Percentiles rank a stretch among this genome's conserved stretches.
These are phyloP conservation scores for Arthrobotrys sinensis DNA, from an alignment of 2,329 filamentous ascomycete genomes.

Conservation along the genomic window DNA sequence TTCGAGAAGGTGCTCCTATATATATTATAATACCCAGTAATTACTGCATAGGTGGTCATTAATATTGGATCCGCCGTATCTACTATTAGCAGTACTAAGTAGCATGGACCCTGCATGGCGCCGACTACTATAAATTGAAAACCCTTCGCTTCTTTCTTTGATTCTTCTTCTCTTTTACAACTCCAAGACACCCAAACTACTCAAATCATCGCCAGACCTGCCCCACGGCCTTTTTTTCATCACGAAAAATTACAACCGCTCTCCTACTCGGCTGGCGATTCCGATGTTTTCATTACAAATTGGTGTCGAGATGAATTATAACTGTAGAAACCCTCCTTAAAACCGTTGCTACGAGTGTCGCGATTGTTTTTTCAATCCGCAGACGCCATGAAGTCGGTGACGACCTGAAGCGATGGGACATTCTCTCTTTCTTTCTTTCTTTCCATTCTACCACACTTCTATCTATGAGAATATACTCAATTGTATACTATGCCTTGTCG, in stretches of 20 bases:
- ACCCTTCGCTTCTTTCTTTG: conserved; percentile 65
- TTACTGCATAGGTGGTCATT: not conserved
- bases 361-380: conserved; percentile 65
- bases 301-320: conserved; percentile 77
- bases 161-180: conserved; percentile 68
- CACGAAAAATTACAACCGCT: too few relatives aligned
- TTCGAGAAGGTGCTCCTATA: not conserved
- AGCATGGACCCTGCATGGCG: too few relatives aligned
- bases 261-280: conserved; percentile 78
- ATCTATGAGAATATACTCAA: not conserved
- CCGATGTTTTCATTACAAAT: conserved; percentile 68
- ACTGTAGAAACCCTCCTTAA: conserved; percentile 74
- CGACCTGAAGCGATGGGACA: conserved; percentile 72
- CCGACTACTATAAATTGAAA: conserved; percentile 58
- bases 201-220: conserved; percentile 75
- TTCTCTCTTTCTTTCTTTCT: not conserved
- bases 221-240: too few relatives aligned
- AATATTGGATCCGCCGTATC: not conserved
- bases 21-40: too few relatives aligned
- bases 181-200: conserved; percentile 75
- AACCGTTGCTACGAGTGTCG: conserved; percentile 84
- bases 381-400: conserved; percentile 78
- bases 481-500: not conserved
- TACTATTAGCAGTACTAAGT: too few relatives aligned
- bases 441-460: not conserved